Conservation (phyloP, 192 early-diverging fungal species). For the Pecoramyces ruminantium region DNA sequence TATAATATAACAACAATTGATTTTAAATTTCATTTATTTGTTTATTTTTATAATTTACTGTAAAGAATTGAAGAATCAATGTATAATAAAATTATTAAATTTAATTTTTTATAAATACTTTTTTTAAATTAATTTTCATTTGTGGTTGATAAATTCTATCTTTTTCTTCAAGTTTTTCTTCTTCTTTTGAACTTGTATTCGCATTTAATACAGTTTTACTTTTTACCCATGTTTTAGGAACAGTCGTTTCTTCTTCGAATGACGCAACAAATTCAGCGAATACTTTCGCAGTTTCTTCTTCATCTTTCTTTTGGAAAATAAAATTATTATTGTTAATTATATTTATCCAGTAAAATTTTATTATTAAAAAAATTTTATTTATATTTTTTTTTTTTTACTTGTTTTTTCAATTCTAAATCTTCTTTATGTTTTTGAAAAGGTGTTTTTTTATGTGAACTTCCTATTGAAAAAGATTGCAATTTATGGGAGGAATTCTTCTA, state of each 20-base stretch:
- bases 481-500: constrained; percentile 42
- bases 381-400: no score
- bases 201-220: constrained; percentile 9
- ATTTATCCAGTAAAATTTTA: no score
- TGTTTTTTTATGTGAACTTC: constrained; percentile 42
- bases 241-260: constrained; percentile 37
- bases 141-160: background rate
- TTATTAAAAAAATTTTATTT: no score
- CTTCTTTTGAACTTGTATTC: constrained; percentile 4
- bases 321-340: no score
- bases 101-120: no score
- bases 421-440: constrained; percentile 62
- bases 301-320: constrained; percentile 39
- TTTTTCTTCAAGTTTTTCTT: background rate
- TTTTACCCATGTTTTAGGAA: constrained; percentile 21
- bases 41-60: no score
- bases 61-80: no score
- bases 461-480: constrained; percentile 48
- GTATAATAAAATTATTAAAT: no score
- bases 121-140: constrained; percentile 3
- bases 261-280: constrained; percentile 68
- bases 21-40: no score
- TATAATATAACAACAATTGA: no score
- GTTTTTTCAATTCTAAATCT: constrained; percentile 47
- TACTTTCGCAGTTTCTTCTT: constrained; percentile 60